Percentiles rank a stretch among this genome's conserved stretches.
These are phyloP conservation scores for Stephanodiscus triporus DNA, from an alignment of 108 stramenopile species.

Conservation along the genomic window DNA sequence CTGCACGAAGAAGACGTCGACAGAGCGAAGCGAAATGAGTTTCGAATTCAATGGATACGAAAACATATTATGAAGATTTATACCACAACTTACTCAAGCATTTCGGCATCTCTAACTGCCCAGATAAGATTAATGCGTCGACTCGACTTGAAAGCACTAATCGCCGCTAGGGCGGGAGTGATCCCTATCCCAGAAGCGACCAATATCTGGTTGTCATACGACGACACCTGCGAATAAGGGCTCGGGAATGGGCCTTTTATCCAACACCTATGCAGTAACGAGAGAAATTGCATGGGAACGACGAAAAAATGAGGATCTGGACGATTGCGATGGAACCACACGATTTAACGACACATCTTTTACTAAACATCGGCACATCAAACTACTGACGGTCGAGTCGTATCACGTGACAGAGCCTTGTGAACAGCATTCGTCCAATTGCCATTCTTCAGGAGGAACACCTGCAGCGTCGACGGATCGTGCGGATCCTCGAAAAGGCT, in stretches of 20 bases:
- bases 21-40: background rate
- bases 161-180: constrained; percentile 49
- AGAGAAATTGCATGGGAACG: constrained; percentile 25
- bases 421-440: constrained; percentile 27
- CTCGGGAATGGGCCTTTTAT: constrained; percentile 51
- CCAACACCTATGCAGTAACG: constrained; percentile 36
- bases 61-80: background rate
- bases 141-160: constrained; percentile 34
- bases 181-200: constrained; percentile 56
- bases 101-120: constrained; percentile 36
- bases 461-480: constrained; percentile 33
- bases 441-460: constrained; percentile 51
- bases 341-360: background rate
- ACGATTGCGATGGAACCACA: background rate
- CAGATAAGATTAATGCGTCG: constrained; percentile 51
- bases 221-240: constrained; percentile 41
- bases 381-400: background rate
- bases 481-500: constrained; percentile 49
- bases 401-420: constrained; percentile 15
- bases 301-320: background rate
- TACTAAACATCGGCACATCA: background rate
- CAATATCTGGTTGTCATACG: constrained; percentile 50
- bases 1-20: background rate
- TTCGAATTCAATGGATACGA: background rate
- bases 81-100: constrained; percentile 28